Evolutionary conservation across 805 yeast species (phyloP).

Genomic region (Danielozyma ontarioensis): DNA sequence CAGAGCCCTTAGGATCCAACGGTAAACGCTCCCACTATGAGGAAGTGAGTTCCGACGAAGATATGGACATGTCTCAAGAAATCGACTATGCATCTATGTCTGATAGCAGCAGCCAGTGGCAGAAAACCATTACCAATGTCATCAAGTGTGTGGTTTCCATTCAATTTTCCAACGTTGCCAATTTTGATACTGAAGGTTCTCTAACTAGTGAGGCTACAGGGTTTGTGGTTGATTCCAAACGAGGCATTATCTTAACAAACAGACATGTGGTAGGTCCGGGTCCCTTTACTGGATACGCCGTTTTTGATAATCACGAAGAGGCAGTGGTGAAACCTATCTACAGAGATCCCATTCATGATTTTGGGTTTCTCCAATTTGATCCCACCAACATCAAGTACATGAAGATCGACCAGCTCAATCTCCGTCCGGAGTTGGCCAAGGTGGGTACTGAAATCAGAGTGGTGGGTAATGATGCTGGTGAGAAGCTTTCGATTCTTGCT

Average conservation of each 20-base stretch:
- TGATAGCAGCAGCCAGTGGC: conserved; percentile 60
- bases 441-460: conserved; percentile 94
- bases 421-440: conserved; percentile 77
- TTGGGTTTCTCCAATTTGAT: conserved; percentile 80
- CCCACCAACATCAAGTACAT: conserved; percentile 70
- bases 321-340: conserved; percentile 80
- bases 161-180: conserved; percentile 80
- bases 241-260: conserved; percentile 84
- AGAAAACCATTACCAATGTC: conserved; percentile 70
- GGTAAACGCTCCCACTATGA: too few relatives aligned
- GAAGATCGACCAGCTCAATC: conserved; percentile 57
- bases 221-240: conserved; percentile 77
- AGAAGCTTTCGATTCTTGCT: conserved; percentile 79
- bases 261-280: conserved; percentile 96
- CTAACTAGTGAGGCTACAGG: conserved; percentile 91
- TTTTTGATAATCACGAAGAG: conserved; percentile 93
- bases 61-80: too few relatives aligned
- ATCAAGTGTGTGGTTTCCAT: conserved; percentile 85
- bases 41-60: too few relatives aligned
- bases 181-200: conserved; percentile 82
- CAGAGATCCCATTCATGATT: conserved; percentile 94
- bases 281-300: conserved; percentile 86
- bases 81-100: too few relatives aligned
- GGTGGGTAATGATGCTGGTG: conserved; percentile 96
- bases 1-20: too few relatives aligned